These are phyloP conservation scores for Actinomucor elegans DNA, from an alignment of 371 early-diverging fungal species.

Conservation along the genomic window DNA sequence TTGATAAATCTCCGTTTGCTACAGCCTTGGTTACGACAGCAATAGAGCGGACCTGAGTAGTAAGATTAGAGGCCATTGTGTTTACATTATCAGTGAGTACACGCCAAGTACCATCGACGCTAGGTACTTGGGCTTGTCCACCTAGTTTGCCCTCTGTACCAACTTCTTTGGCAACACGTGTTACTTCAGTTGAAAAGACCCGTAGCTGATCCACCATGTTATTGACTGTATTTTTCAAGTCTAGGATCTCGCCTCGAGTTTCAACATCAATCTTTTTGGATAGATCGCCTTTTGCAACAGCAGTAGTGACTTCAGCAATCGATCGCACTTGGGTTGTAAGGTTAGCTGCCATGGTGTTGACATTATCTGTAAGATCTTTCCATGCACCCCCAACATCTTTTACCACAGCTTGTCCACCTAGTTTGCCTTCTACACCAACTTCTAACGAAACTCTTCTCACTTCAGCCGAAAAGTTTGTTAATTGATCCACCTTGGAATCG, in stretches of 20 bases:
- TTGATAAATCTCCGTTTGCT: constrained; percentile 39
- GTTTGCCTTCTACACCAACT: constrained; percentile 60
- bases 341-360: constrained; percentile 59
- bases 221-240: constrained; percentile 54
- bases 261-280: constrained; percentile 56
- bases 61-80: constrained; percentile 56
- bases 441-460: constrained; percentile 43
- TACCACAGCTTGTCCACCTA: constrained; percentile 41
- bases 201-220: constrained; percentile 63
- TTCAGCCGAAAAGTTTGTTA: constrained; percentile 41
- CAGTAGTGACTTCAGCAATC: constrained; percentile 54
- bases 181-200: constrained; percentile 49
- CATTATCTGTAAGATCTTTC: constrained; percentile 61
- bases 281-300: constrained; percentile 66
- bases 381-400: constrained; percentile 55
- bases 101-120: constrained; percentile 54
- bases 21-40: constrained; percentile 57
- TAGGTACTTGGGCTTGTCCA: constrained; percentile 50
- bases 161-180: constrained; percentile 47
- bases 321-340: constrained; percentile 60
- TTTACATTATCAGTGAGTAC: constrained; percentile 59
- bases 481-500: constrained; percentile 34
- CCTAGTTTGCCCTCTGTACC: constrained; percentile 52
- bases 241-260: constrained; percentile 51
- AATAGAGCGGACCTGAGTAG: constrained; percentile 58